Base-by-base conservation (phyloP, 805 yeast genomes). In the Wickerhamiella azyma region DNA sequence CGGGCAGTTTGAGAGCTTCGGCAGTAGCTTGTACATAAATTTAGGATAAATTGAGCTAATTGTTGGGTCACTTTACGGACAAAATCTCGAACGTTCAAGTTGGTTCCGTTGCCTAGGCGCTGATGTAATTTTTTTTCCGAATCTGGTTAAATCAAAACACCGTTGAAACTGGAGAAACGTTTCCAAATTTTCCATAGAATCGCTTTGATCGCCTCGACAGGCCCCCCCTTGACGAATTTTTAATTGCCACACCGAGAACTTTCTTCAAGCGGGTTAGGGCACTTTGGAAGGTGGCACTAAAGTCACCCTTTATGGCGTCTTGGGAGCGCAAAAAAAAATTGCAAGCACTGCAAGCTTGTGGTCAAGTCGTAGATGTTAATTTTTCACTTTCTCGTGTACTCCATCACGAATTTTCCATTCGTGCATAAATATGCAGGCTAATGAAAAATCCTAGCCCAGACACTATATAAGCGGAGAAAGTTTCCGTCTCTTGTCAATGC, bases 401-500 rank as follows among this genome's bases (percentile, higher is more conserved):
- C 14, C 14, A 30, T 30, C 24, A 17, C 17, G 10, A 18, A 35
- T 18, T 35, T 35, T 35, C 17, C 37, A 17, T 36, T 17, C 40
- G 19, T 47, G 46, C 45, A 41, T 19, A 38, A 30, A 35, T 30
- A 41, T 47, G 43, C 46, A 42, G 32, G 32, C 29, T 38, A 37
- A 40, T 38, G 41, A 41, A 47, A 46, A 47, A 35, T 18, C 26
- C 41, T 24, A 41, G 29, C 33, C 33, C 13, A 18, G 28, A 21
- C 21, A 37, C 21, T 43, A 43, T 43, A 43, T 32, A 37, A 37
- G 41, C 41, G 33, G 33, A n/a, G 38, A 24, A 18, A 19, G 32
- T 11, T 8, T 32, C 39, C 21, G 14, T 16, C 38, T 16, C 38
- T 21, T 37, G 24, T 36, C 37, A 48, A 56, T 56, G 59, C 59